These are phyloP conservation scores for Cokeromyces recurvatus DNA, from an alignment of 371 early-diverging fungal species.

Conservation along the genomic window DNA sequence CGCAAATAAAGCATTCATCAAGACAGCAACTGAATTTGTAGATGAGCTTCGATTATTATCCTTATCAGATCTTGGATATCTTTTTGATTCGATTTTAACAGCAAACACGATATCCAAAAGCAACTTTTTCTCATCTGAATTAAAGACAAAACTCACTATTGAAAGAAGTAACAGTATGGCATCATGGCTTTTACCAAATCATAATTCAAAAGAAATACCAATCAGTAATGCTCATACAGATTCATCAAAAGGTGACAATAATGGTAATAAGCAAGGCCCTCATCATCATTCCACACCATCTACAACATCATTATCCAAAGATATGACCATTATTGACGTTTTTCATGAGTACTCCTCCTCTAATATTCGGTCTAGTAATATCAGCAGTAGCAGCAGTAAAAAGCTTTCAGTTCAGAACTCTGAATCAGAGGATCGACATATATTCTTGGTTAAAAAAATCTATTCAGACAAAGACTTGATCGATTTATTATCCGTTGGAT, in stretches of 20 bases:
- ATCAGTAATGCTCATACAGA: too few species aligned
- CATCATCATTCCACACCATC: too few species aligned
- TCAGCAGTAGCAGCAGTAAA: background rate
- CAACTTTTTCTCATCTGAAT: constrained; percentile 9
- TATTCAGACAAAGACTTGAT: constrained; percentile 16
- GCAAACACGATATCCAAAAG: constrained; percentile 22
- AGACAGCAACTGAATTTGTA: constrained; percentile 25
- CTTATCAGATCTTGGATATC: constrained; percentile 24
- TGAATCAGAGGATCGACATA: constrained; percentile 24
- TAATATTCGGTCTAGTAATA: too few species aligned
- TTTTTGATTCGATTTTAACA: constrained; percentile 28
- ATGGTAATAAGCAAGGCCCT: too few species aligned
- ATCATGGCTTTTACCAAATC: constrained; percentile 2
- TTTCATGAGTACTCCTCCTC: too few species aligned
- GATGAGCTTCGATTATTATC: constrained; percentile 17
- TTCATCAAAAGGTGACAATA: too few species aligned
- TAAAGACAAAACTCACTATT: background rate
- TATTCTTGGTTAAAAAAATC: constrained; percentile 31
- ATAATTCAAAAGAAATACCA: background rate
- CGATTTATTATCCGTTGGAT: constrained; percentile 30
- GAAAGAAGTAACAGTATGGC: constrained; percentile 6
- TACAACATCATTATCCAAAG: too few species aligned
- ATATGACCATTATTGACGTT: too few species aligned
- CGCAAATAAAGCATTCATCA: constrained; percentile 11
- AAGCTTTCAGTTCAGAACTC: constrained; percentile 6